Evolutionary conservation across 1,284 basidiomycete species (phyloP), one percentile per base, ranked within the genome.

Genomic region (Ustilago esculenta): DNA sequence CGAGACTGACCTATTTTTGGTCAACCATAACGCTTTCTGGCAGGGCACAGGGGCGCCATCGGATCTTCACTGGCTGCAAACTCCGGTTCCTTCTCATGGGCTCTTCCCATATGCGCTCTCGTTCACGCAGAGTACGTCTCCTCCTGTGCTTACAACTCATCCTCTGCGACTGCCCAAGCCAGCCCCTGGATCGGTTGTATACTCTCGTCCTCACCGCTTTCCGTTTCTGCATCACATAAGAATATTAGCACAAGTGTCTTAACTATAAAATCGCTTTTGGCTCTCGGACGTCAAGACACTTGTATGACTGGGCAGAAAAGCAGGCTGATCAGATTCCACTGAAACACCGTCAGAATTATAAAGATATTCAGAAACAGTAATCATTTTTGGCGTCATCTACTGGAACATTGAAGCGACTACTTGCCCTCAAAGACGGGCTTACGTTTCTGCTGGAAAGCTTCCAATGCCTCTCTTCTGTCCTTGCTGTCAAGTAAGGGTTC

Each of bases 101-200:
- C 2, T 69, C 75, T 72, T 86, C 74, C 86, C 86, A 1, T 76
- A 59, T 45, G 73, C 84, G 3, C 81, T 80, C 17, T 81, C 84
- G 0, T 87, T 86, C 81, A 87, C 86, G 9, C 43, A 34, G 10
- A 43, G 50, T n/a, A 82, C 85, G 53, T 83, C 77, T 7, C 81
- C 85, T 20, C 82, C 84, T 48, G 85, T 87, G 14, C 84, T 87
- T 63, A 72, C 86, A 15, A 82, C 82, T 10, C 87, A 88, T 70
- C 87, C 87, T 5, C 77, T 86, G n/a, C 84, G 87, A 25, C 86
- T 87, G 2, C 81, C 85, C 2, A 87, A 87, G 64, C 87, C 87
- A 0, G 51, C 73, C 2, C 83, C 83, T 0, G 85, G 85, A 5
- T 80, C 84, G 51, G 66, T 85, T 10, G 58, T 88, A 37, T 88